Base-by-base conservation (phyloP, 1,139 yeast genomes). In the Protomyces macrosporus region DNA sequence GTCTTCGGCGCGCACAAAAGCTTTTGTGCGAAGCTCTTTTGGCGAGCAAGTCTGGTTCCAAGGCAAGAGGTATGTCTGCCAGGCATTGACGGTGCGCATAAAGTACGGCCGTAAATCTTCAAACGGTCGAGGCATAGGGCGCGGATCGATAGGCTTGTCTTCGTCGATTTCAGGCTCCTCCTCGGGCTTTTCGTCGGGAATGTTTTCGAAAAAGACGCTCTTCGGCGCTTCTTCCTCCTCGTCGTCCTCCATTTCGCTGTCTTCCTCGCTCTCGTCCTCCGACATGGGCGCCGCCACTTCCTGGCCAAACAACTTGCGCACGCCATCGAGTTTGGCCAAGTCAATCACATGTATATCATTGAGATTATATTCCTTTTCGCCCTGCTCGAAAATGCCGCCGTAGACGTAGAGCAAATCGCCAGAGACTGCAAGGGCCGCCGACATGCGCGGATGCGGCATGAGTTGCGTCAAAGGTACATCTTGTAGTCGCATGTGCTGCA, bases 301-400 rank as follows among this genome's bases (percentile, higher is more conserved):
- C 69, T 84, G 88, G 7, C 62, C 62, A 34, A 58, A 58, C 12
- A 58, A 52, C 45, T 58, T 55, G 30, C 62, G 55, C 59, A 90
- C 85, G 7, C 98, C 97, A 71, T 93, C 97, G 60, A 91, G 77
- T 71, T 86, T 88, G 57, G 90, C 90, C 69, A 93, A 78, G 74
- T 93, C 97, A 64, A 93, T 81, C 37, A 91, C 81, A 73, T 93
- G 93, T 75, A 93, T 82, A 5, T 96, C 87, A 73, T 93, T 96
- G 69, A 93, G 81, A 62, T 84, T 83, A 73, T 81, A 88, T 72
- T 93, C 98, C 66, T 82, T 85, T 62, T 91, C 98, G 5, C 91
- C 96, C 55, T 82, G 77, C 75, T 93, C 98, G 83, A 86, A 93
- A 39, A 86, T 83, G 70, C 98, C 98, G 35, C 98, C 97, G 72